A percentile compares a stretch with the other conserved stretches of the same genome.
Conservation (phyloP, 1,139 yeast species). For the Hansenula anomala region DNA sequence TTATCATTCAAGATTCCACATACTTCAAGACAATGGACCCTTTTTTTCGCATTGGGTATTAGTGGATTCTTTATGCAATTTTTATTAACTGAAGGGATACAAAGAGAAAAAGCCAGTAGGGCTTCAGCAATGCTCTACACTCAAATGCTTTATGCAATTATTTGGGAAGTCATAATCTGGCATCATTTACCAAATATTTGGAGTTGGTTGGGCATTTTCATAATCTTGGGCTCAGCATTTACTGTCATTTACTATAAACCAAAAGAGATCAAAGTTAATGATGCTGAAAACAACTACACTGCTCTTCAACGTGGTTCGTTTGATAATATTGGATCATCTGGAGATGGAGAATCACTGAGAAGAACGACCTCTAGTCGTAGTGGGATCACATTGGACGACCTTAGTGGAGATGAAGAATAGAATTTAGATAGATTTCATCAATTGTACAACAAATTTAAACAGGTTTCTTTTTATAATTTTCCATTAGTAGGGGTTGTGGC, state of each 20-base stretch:
- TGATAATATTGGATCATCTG: neutral
- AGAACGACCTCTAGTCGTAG: neutral
- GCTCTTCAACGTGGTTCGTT: neutral
- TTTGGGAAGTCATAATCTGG: slow-evolving; percentile 73
- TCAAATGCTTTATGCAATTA: slow-evolving; percentile 72
- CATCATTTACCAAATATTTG: slow-evolving; percentile 66
- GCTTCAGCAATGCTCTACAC: slow-evolving; percentile 74
- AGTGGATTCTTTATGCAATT: slow-evolving; percentile 83
- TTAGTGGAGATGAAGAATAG: too few species aligned
- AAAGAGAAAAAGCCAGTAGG: slow-evolving; percentile 74
- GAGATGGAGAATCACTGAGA: neutral
- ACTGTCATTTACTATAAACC: slow-evolving; percentile 53
- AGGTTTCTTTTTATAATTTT: too few species aligned
- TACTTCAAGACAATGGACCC: slow-evolving; percentile 56
- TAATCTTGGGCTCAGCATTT: slow-evolving; percentile 65
- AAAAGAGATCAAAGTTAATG: slow-evolving; percentile 8
- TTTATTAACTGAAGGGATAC: slow-evolving; percentile 76
- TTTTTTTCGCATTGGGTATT: slow-evolving; percentile 59
- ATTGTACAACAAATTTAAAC: too few species aligned
- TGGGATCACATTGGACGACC: too few species aligned
- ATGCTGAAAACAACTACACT: slow-evolving; percentile 2
- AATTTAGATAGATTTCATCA: too few species aligned
- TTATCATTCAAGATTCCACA: slow-evolving; percentile 58
- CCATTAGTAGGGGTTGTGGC: too few species aligned
- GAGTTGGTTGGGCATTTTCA: slow-evolving; percentile 62